These are phyloP conservation scores for Gossypium bickii DNA, from an alignment of 345 rosid genomes.

Conservation along the genomic window DNA sequence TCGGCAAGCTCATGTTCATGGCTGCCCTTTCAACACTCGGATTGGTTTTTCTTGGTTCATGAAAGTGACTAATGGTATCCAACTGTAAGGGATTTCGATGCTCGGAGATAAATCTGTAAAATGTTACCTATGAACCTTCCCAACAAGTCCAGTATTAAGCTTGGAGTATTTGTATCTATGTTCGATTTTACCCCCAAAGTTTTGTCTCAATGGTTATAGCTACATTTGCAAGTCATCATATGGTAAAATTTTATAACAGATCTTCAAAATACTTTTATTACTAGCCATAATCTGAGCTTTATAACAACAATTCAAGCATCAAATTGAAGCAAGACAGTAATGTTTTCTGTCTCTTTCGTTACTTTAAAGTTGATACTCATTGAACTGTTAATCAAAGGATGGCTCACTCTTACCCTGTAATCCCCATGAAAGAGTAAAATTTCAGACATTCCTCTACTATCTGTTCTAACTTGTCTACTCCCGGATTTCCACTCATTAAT, in stretches of 20 bases:
- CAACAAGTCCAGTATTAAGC: no score
- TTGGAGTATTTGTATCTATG: no score
- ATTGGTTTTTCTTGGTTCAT: neutral
- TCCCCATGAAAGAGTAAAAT: conserved; percentile 52
- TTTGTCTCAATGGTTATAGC: neutral
- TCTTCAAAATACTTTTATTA: neutral
- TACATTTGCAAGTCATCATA: neutral
- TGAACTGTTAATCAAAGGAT: neutral
- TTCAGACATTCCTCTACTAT: conserved; percentile 27
- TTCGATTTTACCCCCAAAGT: no score
- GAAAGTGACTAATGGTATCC: no score
- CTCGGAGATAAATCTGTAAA: no score
- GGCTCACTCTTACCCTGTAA: conserved; percentile 20
- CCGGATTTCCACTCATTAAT: conserved; percentile 44
- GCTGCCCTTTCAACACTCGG: neutral
- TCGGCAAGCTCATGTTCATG: neutral
- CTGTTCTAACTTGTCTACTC: conserved; percentile 10
- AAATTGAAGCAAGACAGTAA: conserved; percentile 12
- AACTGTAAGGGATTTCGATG: no score
- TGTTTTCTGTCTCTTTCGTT: conserved; percentile 20
- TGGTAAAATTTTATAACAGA: neutral
- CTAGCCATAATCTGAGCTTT: neutral
- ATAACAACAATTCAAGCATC: conserved; percentile 16
- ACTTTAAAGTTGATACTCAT: conserved; percentile 11
- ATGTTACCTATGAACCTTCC: no score